Evolutionary conservation across 148 eudicot genomes (phyloP).

Genomic region (Chenopodium suecicum): DNA sequence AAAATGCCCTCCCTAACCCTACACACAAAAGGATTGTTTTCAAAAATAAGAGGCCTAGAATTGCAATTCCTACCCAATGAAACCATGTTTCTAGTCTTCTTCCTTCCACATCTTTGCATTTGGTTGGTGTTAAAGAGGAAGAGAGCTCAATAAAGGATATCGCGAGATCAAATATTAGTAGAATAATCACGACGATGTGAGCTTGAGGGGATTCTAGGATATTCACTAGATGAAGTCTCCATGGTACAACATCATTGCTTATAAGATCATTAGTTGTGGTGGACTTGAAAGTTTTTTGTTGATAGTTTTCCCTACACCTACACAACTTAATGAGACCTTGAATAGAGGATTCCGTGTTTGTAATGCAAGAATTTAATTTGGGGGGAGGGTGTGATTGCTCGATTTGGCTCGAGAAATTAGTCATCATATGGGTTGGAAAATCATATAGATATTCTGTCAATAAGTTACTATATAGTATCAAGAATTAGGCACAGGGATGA

Average conservation of each 20-base stretch:
- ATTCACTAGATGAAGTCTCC: conserved; percentile 32
- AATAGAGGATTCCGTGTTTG: conserved; percentile 24
- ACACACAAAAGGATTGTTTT: conserved; percentile 25
- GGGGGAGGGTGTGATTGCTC: neutral
- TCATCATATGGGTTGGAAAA: neutral
- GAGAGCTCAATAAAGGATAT: conserved; percentile 36
- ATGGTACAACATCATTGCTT: conserved; percentile 16
- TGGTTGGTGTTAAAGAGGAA: conserved; percentile 25
- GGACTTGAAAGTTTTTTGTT: neutral
- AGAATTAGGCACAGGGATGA: neutral
- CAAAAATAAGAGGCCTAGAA: conserved; percentile 30
- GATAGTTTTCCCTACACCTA: conserved; percentile 29
- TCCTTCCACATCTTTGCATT: conserved; percentile 5
- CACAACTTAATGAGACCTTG: conserved; percentile 34
- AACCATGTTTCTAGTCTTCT: conserved; percentile 32
- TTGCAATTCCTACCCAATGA: conserved; percentile 43
- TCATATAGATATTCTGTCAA: too few species aligned
- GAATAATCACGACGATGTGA: conserved; percentile 33
- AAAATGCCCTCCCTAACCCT: conserved; percentile 40
- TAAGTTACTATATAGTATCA: neutral
- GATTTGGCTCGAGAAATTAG: neutral
- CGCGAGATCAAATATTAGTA: conserved; percentile 38
- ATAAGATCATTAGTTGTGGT: conserved; percentile 10
- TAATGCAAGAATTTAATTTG: neutral
- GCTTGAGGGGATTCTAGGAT: conserved; percentile 39